phyloP scores from a whole-genome alignment of 2,329 filamentous ascomycete species.

The Scytalidium sp. region DNA sequence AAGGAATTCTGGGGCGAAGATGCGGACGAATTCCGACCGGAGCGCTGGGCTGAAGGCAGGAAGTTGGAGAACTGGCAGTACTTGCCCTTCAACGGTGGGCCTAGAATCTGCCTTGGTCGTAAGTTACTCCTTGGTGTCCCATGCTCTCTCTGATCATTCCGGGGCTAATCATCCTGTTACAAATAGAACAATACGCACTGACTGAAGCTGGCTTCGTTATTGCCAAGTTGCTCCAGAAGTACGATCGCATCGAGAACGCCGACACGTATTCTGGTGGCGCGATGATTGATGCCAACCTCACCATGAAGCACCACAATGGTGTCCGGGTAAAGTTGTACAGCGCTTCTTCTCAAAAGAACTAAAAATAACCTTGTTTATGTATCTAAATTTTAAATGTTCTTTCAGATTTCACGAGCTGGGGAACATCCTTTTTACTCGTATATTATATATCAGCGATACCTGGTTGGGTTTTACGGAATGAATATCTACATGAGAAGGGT shows the following conservation, averaged over 20 bases:
- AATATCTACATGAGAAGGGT: too few relatives aligned
- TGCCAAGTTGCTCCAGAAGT: neutral
- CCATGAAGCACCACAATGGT: neutral
- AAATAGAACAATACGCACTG: neutral
- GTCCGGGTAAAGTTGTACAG: neutral
- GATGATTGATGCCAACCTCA: neutral
- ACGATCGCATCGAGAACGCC: neutral
- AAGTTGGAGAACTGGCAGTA: slow-evolving; percentile 37
- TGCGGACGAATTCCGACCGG: slow-evolving; percentile 30
- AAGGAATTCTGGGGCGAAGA: slow-evolving; percentile 25
- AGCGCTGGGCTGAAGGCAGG: slow-evolving; percentile 23
- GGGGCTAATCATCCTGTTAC: neutral
- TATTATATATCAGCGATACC: too few relatives aligned
- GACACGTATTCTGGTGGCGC: neutral
- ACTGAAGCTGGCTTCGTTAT: neutral
- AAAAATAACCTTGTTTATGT: too few relatives aligned
- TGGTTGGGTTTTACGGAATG: too few relatives aligned
- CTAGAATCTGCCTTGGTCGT: slow-evolving; percentile 29
- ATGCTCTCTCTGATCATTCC: neutral
- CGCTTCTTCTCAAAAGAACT: too few relatives aligned
- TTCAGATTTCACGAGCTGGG: too few relatives aligned
- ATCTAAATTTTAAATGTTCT: too few relatives aligned
- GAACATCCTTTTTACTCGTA: too few relatives aligned
- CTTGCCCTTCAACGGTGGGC: slow-evolving; percentile 27
- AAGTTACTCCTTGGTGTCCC: slow-evolving; percentile 10